Percentiles rank a stretch among this genome's conserved stretches.
phyloP scores from a whole-genome alignment of 2,329 filamentous ascomycete species.

The Ascosphaera aggregata region DNA sequence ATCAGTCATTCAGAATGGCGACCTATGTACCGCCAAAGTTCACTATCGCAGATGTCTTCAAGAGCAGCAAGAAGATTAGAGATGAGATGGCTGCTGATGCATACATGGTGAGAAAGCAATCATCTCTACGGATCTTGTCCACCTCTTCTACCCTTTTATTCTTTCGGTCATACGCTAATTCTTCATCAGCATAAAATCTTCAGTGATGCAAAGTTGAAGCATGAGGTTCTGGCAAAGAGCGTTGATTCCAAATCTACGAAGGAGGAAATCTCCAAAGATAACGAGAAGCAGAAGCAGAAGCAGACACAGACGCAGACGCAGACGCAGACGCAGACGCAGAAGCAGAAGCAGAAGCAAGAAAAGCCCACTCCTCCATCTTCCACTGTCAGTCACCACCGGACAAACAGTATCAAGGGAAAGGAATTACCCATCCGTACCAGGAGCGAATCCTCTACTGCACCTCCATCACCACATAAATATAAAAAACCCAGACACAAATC shows the following conservation, averaged over 20 bases:
- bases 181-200: background rate
- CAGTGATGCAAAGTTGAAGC: background rate
- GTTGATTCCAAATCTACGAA: background rate
- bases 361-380: background rate
- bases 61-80: constrained; percentile 7
- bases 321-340: background rate
- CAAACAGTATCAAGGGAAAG: background rate
- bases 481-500: background rate
- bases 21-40: constrained; percentile 2
- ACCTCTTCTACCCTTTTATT: no score
- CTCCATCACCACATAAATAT: background rate
- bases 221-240: background rate
- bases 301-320: background rate
- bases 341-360: background rate
- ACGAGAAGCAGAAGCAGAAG: background rate
- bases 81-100: constrained; percentile 5
- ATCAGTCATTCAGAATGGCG: background rate
- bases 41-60: constrained; percentile 8
- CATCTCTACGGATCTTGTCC: no score
- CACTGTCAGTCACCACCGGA: background rate
- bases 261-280: background rate
- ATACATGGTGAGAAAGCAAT: constrained; percentile 4
- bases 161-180: no score
- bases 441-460: background rate
- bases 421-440: background rate